Base-by-base conservation (phyloP, 1,284 basidiomycete species). In the Boletus smithii region DNA sequence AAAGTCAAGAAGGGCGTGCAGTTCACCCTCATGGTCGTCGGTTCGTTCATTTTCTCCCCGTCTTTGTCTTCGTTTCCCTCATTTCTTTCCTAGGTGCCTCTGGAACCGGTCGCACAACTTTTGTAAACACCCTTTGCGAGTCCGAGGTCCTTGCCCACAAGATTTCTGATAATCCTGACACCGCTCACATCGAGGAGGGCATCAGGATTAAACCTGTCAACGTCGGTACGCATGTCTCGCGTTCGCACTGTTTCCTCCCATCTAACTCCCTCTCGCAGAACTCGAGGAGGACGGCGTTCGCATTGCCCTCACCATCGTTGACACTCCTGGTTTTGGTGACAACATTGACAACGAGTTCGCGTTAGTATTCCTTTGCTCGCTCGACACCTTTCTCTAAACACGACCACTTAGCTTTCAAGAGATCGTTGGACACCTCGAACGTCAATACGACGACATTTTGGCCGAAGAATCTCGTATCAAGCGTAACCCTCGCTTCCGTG, bases 401-500 rank as follows among this genome's bases (percentile, higher is more conserved):
- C 7, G 13, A 27, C 9, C 10, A 22, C 48, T 9, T 58, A 95
- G 93, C 50, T 97, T 97, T 73, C 87, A 91, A 65, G 95, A 98
- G 71, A 99, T 99, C 59, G 88, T 95, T 47, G 91, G 91, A 53
- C 85, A 99, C 73, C 86, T 99, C 54, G 97, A 99, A 70, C 88
- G 95, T 53, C 95, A 99, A 83, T 99, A 99, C 73, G 97, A 99
- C 59, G 95, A 99, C 63, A 97, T 99, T 68, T 79, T 99, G 54
- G 94, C 95, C 9, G 95, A 99, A 70, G 97, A 99, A 75, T 95
- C 92, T 53, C 85, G 97, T 64, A 99, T 99, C 76, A 99, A 97
- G 77, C 95, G 97, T 80, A 98, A 98, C 75, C 95, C 95, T 20
- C 88, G 97, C 55, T 99, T 98, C 83, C 85, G 94, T 66, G 97